Base-by-base conservation (phyloP, 805 yeast genomes). In the Starmerella apicola region DNA sequence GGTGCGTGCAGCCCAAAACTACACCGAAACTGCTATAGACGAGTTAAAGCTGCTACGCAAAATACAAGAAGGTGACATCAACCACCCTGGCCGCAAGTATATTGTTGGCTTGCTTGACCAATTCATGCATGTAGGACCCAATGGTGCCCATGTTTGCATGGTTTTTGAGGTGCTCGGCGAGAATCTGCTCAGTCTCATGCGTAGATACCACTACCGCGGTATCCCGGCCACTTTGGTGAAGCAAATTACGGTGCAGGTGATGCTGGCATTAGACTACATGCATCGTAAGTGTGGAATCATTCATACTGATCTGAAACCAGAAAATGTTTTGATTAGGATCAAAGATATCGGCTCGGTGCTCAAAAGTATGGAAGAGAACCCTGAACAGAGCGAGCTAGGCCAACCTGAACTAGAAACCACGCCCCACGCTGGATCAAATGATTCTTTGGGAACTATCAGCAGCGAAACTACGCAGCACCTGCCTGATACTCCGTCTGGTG, bases 81-180 rank as follows among this genome's bases (percentile, higher is more conserved):
- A 66, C 30, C 93, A 83, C 53, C 81, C 81, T 5, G 95, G 96
- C 3, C 82, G 83, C 50, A 71, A 71, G 28, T 83, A 81, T 59
- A 79, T 88, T 19, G 81, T 91, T 34, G 77, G 76, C 38, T 64
- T 91, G 30, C 61, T 84, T 42, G 97, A 91, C 59, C 74, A 81
- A 43, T 91, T 91, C 57, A 73, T 76, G 41, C 95, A 88, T 55
- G 62, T 65, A 31, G 98, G 98, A 1, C 85, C 83, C 4, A 84
- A 91, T 59, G 99, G 99, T 1, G 68, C 72, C 2, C 99, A 91
- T 61, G 78, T 85, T 9, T 88, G 91, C 43, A 91, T 91, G 97
- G 96, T 88, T 1, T 91, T 91, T 59, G 98, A 91, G 62, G 95
- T 91, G 0, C 65, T 91, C 46, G 99, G 99, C 17, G 99, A 91